Evolutionary conservation across 495 filamentous ascomycete species (phyloP).

Genomic region (Penicillium coffeae): DNA sequence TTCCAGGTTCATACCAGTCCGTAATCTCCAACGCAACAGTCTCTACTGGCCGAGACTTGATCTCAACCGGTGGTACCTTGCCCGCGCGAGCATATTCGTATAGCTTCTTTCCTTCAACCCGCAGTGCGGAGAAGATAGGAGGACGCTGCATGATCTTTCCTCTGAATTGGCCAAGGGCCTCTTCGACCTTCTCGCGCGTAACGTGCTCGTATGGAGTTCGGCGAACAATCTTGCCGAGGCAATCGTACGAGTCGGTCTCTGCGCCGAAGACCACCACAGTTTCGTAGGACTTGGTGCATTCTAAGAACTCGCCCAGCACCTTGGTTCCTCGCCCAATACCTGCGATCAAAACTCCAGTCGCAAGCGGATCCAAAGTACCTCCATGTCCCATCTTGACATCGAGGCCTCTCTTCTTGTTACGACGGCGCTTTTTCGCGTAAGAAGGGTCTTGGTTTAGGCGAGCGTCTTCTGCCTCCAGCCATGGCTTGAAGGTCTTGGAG

Average conservation of each 20-base stretch:
- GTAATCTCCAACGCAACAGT: slow-evolving; percentile 71
- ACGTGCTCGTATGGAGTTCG: slow-evolving; percentile 71
- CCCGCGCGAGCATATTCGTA: slow-evolving; percentile 96
- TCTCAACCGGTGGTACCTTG: slow-evolving; percentile 75
- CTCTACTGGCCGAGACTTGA: slow-evolving; percentile 73
- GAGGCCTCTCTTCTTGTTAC: slow-evolving; percentile 24
- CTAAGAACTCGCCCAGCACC: slow-evolving; percentile 66
- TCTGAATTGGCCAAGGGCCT: slow-evolving; percentile 69
- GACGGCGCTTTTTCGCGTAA: slow-evolving; percentile 53
- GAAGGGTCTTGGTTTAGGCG: slow-evolving; percentile 48
- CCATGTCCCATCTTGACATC: slow-evolving; percentile 95
- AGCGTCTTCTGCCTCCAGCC: slow-evolving; percentile 57
- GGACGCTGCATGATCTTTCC: slow-evolving; percentile 90
- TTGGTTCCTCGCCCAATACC: slow-evolving; percentile 91
- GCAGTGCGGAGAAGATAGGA: slow-evolving; percentile 87
- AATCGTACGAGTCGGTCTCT: slow-evolving; percentile 89
- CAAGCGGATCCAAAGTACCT: slow-evolving; percentile 90
- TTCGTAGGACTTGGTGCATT: slow-evolving; percentile 91
- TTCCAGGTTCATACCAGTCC: slow-evolving; percentile 84
- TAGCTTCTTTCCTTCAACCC: slow-evolving; percentile 82
- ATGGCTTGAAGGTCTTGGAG: slow-evolving; percentile 72
- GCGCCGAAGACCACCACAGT: slow-evolving; percentile 84
- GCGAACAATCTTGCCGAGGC: slow-evolving; percentile 73
- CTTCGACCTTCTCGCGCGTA: slow-evolving; percentile 71
- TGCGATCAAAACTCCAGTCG: slow-evolving; percentile 84